Percentiles rank a stretch among this genome's conserved stretches.
Conservation (phyloP, 441 rosid genomes). For the Syzygium syzygioides region DNA sequence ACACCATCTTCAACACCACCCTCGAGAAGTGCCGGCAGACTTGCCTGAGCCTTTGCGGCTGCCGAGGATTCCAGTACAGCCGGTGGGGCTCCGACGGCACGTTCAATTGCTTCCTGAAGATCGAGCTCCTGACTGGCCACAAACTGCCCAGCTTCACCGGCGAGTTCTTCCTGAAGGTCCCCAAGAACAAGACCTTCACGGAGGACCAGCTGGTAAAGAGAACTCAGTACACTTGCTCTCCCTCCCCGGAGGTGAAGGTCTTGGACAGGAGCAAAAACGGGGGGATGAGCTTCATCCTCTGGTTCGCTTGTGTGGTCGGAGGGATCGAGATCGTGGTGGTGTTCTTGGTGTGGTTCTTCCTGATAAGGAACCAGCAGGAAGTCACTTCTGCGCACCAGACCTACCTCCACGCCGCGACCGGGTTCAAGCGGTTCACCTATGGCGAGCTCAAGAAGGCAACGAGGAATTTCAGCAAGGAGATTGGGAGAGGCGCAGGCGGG, state of each 20-base stretch:
- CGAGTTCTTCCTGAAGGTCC: background rate
- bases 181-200: background rate
- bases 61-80: background rate
- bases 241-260: background rate
- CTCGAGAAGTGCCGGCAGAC: background rate
- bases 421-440: slow-evolving; percentile 6
- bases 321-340: slow-evolving; percentile 1
- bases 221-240: background rate
- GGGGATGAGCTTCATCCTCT: slow-evolving; percentile 1
- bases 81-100: fast-evolving
- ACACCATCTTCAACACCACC: background rate
- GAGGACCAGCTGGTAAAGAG: background rate
- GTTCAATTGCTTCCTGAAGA: background rate
- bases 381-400: slow-evolving; percentile 1
- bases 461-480: slow-evolving; percentile 9
- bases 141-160: background rate
- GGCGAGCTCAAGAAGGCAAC: slow-evolving; percentile 13
- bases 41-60: background rate
- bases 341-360: slow-evolving; percentile 10
- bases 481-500: slow-evolving; percentile 9
- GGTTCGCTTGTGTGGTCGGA: background rate
- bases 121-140: background rate
- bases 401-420: background rate
- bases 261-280: background rate
- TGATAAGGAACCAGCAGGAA: slow-evolving; percentile 12